Conservation (phyloP, 495 filamentous ascomycete species). For the Talaromyces stipitatus region DNA sequence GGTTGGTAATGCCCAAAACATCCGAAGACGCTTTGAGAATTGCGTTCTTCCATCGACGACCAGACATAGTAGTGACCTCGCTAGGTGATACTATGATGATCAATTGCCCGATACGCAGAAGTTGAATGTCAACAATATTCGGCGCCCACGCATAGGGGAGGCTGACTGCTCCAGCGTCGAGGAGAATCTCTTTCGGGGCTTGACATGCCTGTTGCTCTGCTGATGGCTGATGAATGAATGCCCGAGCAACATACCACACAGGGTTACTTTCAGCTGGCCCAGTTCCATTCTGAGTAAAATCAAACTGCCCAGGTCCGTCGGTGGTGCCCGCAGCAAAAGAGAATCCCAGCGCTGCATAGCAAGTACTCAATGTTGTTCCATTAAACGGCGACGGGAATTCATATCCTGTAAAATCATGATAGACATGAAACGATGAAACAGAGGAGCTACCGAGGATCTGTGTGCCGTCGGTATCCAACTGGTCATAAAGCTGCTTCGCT, state of each 20-base stretch:
- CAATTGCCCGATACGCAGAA: constrained; percentile 80
- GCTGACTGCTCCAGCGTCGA: constrained; percentile 78
- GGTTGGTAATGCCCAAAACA: constrained; percentile 42
- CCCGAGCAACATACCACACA: constrained; percentile 71
- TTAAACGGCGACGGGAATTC: constrained; percentile 67
- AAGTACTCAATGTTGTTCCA: constrained; percentile 63
- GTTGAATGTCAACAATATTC: constrained; percentile 89
- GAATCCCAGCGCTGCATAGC: constrained; percentile 87
- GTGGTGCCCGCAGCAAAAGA: constrained; percentile 93
- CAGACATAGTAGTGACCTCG: constrained; percentile 93
- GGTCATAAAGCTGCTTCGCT: constrained; percentile 54
- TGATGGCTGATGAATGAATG: constrained; percentile 62
- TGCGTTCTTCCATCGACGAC: constrained; percentile 83
- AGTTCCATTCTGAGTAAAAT: constrained; percentile 84
- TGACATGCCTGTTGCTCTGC: constrained; percentile 73
- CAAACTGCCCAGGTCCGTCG: constrained; percentile 87
- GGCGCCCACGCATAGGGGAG: constrained; percentile 84
- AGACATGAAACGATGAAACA: constrained; percentile 68
- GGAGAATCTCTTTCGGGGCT: constrained; percentile 73
- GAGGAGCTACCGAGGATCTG: constrained; percentile 43
- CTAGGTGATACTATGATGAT: constrained; percentile 83
- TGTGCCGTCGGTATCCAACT: constrained; percentile 37
- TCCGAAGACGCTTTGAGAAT: constrained; percentile 48
- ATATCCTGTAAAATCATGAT: constrained; percentile 66
- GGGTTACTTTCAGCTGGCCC: constrained; percentile 67